Base-by-base conservation (phyloP, 805 yeast genomes). In the Saturnispora zaruensis region DNA sequence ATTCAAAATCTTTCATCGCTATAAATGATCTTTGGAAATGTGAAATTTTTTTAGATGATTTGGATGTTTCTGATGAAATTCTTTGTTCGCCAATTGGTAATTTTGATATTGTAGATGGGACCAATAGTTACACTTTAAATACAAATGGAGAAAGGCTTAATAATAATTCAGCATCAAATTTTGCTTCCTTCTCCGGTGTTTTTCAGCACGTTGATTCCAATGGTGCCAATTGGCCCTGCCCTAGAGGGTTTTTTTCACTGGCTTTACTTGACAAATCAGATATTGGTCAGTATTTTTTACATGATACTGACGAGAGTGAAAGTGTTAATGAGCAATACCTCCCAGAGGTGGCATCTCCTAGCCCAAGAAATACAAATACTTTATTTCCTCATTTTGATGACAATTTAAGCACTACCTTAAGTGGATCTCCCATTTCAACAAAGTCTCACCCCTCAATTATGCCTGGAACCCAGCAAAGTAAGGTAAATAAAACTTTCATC, bases 21-120 rank as follows among this genome's bases (percentile, higher is more conserved):
- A 65, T 60, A 54, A 65, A 65, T 53, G 69, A 66, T 46, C 43
- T 63, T 23, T 65, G 69, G 69, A 59, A 57, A 51, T 56, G 62
- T 48, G 68, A 65, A 50, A 51, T 69, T 6, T 59, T 65, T 24
- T 51, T 63, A 67, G 42, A 67, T 65, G 69, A 51, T n/a, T 51
- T 57, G 20, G 64, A 59, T 14, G 65, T 65, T 45, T 52, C 63
- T 11, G 63, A 61, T 47, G 66, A 62, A 44, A 49, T 58, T 16
- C 51, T 67, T 38, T 61, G 63, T 40, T 60, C 55, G 37, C 69
- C 68, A 44, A 47, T 63, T 41, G 69, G 69, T 6, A 53, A 55
- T 20, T 64, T 65, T 34, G 61, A 57, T 36, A 16, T 59, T 26
- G 32, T 60, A 3, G 49, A 53, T 45, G 57, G 58, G 46, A 49